A percentile compares a stretch with the other conserved stretches of the same genome.
phyloP scores from a whole-genome alignment of 768 basidiomycete species.

The Lactarius sanguifluus region DNA sequence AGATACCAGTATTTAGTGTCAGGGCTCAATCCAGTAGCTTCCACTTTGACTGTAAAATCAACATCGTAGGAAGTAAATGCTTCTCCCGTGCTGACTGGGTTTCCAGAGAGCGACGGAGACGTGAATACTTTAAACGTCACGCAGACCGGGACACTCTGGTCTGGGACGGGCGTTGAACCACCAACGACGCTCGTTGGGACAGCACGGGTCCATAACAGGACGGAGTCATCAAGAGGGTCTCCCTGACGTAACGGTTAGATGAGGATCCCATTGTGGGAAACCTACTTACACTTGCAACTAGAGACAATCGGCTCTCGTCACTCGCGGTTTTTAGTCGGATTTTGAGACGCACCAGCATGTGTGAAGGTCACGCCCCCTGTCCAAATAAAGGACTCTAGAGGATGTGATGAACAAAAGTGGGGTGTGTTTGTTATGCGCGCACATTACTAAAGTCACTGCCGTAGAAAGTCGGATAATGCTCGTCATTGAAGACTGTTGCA shows the following conservation, averaged over 20 bases:
- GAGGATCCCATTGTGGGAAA: conserved; percentile 6
- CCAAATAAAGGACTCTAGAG: conserved; percentile 46
- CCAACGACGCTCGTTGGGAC: conserved; percentile 37
- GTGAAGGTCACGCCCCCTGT: conserved; percentile 53
- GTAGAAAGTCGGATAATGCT: conserved; percentile 52
- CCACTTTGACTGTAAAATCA: conserved; percentile 61
- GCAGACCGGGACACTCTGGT: conserved; percentile 53
- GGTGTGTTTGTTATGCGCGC: conserved; percentile 16
- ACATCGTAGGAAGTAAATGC: conserved; percentile 58
- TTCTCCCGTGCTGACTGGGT: conserved; percentile 44
- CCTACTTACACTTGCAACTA: conserved; percentile 49
- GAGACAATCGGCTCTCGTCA: neutral
- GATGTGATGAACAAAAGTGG: conserved; percentile 1
- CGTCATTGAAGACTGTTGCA: conserved; percentile 44
- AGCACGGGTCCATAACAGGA: conserved; percentile 60
- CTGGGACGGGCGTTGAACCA: conserved; percentile 37
- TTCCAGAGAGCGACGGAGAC: conserved; percentile 38
- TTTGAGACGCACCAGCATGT: conserved; percentile 40
- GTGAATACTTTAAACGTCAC: conserved; percentile 47
- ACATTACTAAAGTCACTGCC: conserved; percentile 52
- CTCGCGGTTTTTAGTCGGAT: neutral
- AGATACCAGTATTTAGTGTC: conserved; percentile 57
- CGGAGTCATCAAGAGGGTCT: conserved; percentile 53
- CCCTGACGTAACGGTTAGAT: conserved; percentile 38
- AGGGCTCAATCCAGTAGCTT: conserved; percentile 49